These are phyloP conservation scores for Ophiostoma australiae DNA, from an alignment of 2,329 filamentous ascomycete species.

Conservation along the genomic window DNA sequence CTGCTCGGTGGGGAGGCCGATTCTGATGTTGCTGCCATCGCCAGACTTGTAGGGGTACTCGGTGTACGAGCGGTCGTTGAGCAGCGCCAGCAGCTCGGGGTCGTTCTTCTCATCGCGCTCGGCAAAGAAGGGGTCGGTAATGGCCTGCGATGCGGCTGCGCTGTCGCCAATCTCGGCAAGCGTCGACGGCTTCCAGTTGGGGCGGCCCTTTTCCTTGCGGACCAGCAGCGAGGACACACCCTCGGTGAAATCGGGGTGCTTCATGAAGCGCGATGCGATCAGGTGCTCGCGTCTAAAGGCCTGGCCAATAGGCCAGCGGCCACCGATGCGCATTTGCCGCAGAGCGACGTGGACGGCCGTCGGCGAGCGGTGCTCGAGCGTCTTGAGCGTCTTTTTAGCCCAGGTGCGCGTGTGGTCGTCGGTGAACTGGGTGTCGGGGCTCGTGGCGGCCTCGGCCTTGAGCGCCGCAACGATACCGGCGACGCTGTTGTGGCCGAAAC, in stretches of 20 bases:
- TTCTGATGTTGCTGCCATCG: slow-evolving; percentile 34
- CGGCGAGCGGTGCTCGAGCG: slow-evolving; percentile 73
- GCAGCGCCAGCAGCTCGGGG: slow-evolving; percentile 51
- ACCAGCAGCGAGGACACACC: slow-evolving; percentile 81
- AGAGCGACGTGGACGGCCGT: slow-evolving; percentile 81
- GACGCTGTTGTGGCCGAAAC: slow-evolving; percentile 65
- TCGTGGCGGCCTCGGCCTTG: slow-evolving; percentile 51
- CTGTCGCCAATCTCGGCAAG: slow-evolving; percentile 60
- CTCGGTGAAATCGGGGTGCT: slow-evolving; percentile 82
- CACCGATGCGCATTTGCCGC: slow-evolving; percentile 72
- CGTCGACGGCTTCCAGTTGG: slow-evolving; percentile 70
- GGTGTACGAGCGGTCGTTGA: slow-evolving; percentile 58
- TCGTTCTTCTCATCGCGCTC: slow-evolving; percentile 35
- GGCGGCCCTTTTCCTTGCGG: slow-evolving; percentile 54
- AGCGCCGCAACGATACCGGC: slow-evolving; percentile 67
- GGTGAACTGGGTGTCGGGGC: slow-evolving; percentile 66
- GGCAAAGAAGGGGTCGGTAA: slow-evolving; percentile 64
- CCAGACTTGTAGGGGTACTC: slow-evolving; percentile 62
- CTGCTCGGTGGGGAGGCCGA: slow-evolving; percentile 69
- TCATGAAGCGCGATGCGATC: slow-evolving; percentile 85
- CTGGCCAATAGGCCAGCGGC: slow-evolving; percentile 72
- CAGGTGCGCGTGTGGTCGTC: slow-evolving; percentile 59
- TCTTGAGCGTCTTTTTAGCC: slow-evolving; percentile 72
- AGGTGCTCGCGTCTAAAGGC: slow-evolving; percentile 82
- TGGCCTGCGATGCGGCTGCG: slow-evolving; percentile 36